Evolutionary conservation across 2,329 filamentous ascomycete genomes (phyloP).

Genomic region (Emergomyces pasteurianus): DNA sequence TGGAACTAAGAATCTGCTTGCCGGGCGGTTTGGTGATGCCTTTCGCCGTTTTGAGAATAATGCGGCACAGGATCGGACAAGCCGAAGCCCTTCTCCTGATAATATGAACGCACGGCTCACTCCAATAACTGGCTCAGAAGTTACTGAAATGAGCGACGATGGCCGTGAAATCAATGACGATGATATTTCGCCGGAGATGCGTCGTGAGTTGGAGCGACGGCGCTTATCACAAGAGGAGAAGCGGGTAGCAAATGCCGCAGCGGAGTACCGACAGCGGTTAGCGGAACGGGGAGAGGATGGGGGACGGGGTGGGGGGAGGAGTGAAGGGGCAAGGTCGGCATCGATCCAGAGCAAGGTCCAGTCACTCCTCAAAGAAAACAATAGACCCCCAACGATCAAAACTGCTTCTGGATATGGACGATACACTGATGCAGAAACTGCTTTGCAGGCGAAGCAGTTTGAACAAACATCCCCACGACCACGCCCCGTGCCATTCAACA

Average conservation of each 20-base stretch:
- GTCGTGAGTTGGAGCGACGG: slow-evolving; percentile 74
- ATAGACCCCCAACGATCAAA: slow-evolving; percentile 45
- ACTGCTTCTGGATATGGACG: slow-evolving; percentile 86
- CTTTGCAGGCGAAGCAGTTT: slow-evolving; percentile 29
- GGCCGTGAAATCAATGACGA: slow-evolving; percentile 57
- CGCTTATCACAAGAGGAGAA: slow-evolving; percentile 78
- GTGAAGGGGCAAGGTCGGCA: slow-evolving; percentile 53
- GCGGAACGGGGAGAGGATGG: slow-evolving; percentile 47
- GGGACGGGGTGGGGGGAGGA: slow-evolving; percentile 24
- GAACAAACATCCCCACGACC: slow-evolving; percentile 11
- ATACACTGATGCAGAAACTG: slow-evolving; percentile 50
- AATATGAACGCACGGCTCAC: slow-evolving; percentile 41
- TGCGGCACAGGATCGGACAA: slow-evolving; percentile 13
- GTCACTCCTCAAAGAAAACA: slow-evolving; percentile 65
- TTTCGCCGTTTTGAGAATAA: slow-evolving; percentile 77
- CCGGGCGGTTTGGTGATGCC: slow-evolving; percentile 81
- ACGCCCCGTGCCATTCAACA: slow-evolving; percentile 5
- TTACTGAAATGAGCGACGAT: slow-evolving; percentile 56
- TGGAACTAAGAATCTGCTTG: slow-evolving; percentile 69
- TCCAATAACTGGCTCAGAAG: slow-evolving; percentile 65
- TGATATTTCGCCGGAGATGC: slow-evolving; percentile 72
- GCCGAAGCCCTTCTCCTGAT: slow-evolving; percentile 36
- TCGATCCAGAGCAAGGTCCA: slow-evolving; percentile 88
- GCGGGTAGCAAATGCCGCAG: slow-evolving; percentile 76
- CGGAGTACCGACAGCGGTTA: slow-evolving; percentile 70